A percentile compares a stretch with the other conserved stretches of the same genome.
Conservation (phyloP, 139 green algal species). For the Astrephomene gubernaculifera region DNA sequence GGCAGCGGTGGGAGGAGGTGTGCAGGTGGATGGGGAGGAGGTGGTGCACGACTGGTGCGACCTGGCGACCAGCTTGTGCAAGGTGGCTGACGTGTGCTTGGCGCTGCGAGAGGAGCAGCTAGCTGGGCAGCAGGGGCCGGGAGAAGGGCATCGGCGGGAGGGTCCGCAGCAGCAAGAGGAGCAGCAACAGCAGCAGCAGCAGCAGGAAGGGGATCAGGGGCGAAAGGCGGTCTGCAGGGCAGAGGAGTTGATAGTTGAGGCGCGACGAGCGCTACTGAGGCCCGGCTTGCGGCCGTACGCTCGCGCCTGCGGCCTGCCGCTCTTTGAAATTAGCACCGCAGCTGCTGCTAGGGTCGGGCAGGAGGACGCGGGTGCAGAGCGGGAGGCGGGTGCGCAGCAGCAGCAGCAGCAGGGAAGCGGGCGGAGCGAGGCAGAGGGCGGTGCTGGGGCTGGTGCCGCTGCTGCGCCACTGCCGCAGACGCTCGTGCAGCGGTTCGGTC, state of each 20-base stretch:
- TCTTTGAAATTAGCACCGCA: not conserved
- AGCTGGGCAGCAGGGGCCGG: not conserved
- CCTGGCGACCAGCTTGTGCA: slow-evolving; percentile 13
- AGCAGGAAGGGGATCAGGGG: not conserved
- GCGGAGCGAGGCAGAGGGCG: not conserved
- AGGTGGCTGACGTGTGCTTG: slow-evolving; percentile 32
- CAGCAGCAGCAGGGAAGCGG: not conserved
- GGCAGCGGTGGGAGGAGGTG: not conserved
- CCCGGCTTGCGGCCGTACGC: slow-evolving; percentile 8
- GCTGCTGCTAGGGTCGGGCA: not conserved
- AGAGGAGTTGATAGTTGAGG: not conserved
- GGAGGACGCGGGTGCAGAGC: not conserved
- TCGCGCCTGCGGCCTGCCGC: not conserved
- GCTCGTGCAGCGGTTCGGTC: slow-evolving; percentile 15
- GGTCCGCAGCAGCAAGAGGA: not conserved
- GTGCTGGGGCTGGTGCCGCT: not conserved
- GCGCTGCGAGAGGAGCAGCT: not conserved
- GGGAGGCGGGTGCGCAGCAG: not conserved
- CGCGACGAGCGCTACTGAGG: not conserved
- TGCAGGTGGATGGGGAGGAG: not conserved
- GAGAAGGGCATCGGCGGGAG: not conserved
- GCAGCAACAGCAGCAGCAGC: not conserved
- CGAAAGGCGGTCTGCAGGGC: not conserved
- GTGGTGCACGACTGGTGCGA: slow-evolving; percentile 12
- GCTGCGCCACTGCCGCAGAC: not conserved